These are phyloP conservation scores for Blepharisma undulans DNA, from an alignment of 169 alveolate genomes.

Conservation along the genomic window DNA sequence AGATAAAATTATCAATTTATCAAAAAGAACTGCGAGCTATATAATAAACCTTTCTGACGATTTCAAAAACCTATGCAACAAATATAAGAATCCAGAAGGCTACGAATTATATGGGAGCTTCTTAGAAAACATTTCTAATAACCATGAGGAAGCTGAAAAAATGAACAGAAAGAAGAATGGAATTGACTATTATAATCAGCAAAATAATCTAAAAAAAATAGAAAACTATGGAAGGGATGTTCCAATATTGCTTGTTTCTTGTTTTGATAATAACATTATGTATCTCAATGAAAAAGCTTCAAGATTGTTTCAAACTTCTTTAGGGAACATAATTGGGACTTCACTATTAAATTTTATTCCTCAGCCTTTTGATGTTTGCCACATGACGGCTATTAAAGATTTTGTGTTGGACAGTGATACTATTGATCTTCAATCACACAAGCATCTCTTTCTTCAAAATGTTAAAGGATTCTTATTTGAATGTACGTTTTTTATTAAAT, in stretches of 20 bases:
- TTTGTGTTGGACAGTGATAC: background rate
- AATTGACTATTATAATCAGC: background rate
- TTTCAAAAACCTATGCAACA: background rate
- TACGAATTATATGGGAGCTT: background rate
- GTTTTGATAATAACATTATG: background rate
- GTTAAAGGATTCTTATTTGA: background rate
- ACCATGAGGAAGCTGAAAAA: background rate
- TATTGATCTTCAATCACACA: background rate
- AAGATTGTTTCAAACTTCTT: background rate
- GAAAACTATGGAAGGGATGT: background rate
- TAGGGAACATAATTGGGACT: background rate
- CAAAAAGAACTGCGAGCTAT: background rate
- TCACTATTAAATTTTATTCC: background rate
- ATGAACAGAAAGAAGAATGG: background rate
- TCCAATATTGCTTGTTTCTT: background rate
- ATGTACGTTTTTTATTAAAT: background rate
- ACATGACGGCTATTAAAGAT: background rate
- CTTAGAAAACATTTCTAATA: background rate
- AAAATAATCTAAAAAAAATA: background rate
- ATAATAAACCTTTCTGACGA: background rate
- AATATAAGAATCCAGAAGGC: background rate
- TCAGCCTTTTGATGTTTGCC: background rate
- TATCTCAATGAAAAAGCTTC: background rate
- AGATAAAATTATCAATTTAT: no score
- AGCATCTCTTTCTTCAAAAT: background rate